Evolutionary conservation across 768 basidiomycete genomes (phyloP).

Genomic region (Dendrothele bispora): DNA sequence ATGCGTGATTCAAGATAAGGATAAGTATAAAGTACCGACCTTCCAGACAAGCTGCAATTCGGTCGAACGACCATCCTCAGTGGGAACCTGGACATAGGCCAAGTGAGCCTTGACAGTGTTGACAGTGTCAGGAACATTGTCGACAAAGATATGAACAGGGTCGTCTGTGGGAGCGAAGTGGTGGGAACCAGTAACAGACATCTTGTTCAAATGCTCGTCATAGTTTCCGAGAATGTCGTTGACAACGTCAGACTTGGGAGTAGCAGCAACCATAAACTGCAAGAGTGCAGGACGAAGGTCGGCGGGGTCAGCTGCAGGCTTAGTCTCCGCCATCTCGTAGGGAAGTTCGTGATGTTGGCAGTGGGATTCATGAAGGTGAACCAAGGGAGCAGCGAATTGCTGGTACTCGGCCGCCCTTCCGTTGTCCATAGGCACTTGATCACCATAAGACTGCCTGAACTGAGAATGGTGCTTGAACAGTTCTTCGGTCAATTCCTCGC

Average conservation of each 20-base stretch:
- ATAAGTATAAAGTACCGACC: conserved; percentile 36
- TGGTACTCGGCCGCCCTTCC: conserved; percentile 13
- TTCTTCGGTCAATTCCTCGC: conserved; percentile 41
- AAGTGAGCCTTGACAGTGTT: conserved; percentile 79
- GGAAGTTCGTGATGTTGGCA: conserved; percentile 51
- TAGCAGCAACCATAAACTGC: conserved; percentile 79
- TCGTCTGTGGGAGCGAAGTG: conserved; percentile 49
- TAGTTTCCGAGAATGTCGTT: conserved; percentile 51
- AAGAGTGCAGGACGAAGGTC: conserved; percentile 63
- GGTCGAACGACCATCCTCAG: conserved; percentile 52
- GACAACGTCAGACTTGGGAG: conserved; percentile 47
- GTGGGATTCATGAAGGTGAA: conserved; percentile 54
- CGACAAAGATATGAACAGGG: conserved; percentile 39
- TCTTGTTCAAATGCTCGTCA: conserved; percentile 48
- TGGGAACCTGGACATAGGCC: conserved; percentile 82
- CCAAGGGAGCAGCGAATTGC: conserved; percentile 30
- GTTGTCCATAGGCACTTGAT: conserved; percentile 36
- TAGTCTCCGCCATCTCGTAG: conserved; percentile 29
- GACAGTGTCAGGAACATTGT: conserved; percentile 74
- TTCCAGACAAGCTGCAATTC: conserved; percentile 82
- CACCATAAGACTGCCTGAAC: conserved; percentile 25
- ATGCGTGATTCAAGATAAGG: neutral
- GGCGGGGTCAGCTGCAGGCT: conserved; percentile 23
- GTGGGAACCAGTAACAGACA: conserved; percentile 37
- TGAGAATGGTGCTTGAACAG: conserved; percentile 29